Percentiles rank a stretch among this genome's conserved stretches.
Evolutionary conservation across 495 filamentous ascomycete genomes (phyloP).

Genomic region (Penicillium pulvis): DNA sequence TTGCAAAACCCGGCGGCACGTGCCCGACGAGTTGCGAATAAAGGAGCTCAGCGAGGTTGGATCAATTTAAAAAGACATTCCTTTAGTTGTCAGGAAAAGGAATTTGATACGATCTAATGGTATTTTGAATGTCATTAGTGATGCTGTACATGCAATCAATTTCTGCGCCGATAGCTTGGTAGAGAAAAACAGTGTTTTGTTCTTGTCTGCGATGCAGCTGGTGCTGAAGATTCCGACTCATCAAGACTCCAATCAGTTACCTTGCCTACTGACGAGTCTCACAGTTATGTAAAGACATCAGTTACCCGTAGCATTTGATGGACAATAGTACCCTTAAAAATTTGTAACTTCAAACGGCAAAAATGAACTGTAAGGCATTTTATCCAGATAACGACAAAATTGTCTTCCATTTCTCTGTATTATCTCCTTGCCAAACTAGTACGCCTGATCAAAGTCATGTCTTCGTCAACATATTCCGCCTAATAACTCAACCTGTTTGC

Average conservation of each 20-base stretch:
- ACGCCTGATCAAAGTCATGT: background rate
- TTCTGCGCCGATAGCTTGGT: background rate
- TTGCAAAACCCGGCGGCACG: no score
- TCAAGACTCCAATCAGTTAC: no score
- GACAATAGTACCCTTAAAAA: no score
- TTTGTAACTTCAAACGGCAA: no score
- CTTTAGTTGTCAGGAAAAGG: background rate
- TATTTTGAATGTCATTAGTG: background rate
- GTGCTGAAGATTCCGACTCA: no score
- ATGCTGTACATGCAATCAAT: background rate
- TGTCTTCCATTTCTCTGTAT: background rate
- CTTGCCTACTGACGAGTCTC: no score
- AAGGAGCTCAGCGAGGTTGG: background rate
- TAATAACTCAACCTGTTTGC: background rate
- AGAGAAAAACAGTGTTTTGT: no score
- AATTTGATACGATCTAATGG: no score
- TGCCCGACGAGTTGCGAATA: background rate
- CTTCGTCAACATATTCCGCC: background rate
- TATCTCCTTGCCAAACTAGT: background rate
- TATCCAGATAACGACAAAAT: background rate
- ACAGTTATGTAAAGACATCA: no score
- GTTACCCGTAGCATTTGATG: background rate
- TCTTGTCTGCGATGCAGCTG: no score
- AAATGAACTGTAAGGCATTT: background rate
- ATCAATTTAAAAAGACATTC: background rate